Conservation (phyloP, 2,329 filamentous ascomycete species). For the Endocalyx cinctus region DNA sequence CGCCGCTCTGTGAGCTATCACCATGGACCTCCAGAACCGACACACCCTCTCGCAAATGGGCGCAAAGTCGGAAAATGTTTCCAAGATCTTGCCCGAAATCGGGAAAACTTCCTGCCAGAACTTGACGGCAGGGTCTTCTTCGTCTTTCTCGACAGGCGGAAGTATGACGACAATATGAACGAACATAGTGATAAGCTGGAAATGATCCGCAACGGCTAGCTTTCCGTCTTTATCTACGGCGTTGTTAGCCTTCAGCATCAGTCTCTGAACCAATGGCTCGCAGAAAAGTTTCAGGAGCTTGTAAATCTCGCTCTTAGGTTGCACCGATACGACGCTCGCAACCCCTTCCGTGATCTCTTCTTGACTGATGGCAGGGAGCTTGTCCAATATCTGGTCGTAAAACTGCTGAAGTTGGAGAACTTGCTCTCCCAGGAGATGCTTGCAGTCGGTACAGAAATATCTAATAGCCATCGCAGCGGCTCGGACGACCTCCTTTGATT, state of each 20-base stretch:
- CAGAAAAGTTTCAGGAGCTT: slow-evolving; percentile 86
- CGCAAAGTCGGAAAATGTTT: slow-evolving; percentile 79
- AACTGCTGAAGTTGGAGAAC: slow-evolving; percentile 85
- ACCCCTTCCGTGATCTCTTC: slow-evolving; percentile 97
- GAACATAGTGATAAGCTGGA: slow-evolving; percentile 90
- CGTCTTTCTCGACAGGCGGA: slow-evolving; percentile 65
- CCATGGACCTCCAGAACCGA: slow-evolving; percentile 93
- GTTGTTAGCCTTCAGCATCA: slow-evolving; percentile 83
- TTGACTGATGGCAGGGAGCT: slow-evolving; percentile 78
- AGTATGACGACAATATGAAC: slow-evolving; percentile 64
- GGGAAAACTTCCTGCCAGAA: slow-evolving; percentile 96
- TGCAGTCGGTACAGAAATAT: slow-evolving; percentile 95
- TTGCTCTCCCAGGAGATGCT: slow-evolving; percentile 75
- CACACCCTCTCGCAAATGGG: slow-evolving; percentile 93
- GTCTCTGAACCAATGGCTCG: slow-evolving; percentile 78
- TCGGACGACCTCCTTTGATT: slow-evolving; percentile 84
- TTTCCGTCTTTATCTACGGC: slow-evolving; percentile 81
- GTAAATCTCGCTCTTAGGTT: slow-evolving; percentile 76
- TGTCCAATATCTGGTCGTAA: slow-evolving; percentile 84
- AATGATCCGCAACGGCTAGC: slow-evolving; percentile 82
- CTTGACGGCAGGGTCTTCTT: slow-evolving; percentile 86
- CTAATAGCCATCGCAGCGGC: slow-evolving; percentile 93
- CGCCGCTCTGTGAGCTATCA: slow-evolving; percentile 88
- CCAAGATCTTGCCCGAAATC: slow-evolving; percentile 77
- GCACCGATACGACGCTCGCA: slow-evolving; percentile 82